phyloP scores from a whole-genome alignment of 306 rosid species.

The Cucurbita maxima region DNA sequence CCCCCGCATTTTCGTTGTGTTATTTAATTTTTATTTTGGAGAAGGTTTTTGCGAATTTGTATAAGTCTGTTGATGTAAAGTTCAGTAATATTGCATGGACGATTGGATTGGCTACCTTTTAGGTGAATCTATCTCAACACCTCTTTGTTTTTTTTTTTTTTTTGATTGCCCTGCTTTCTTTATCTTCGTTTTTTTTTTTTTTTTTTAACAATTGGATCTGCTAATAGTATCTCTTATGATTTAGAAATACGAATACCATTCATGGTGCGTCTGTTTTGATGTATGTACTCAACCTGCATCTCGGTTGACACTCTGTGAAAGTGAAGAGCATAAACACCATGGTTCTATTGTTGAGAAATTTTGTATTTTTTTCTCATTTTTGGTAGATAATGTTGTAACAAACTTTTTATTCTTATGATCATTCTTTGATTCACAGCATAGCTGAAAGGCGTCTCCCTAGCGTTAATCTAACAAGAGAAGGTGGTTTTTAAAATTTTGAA shows the following conservation, averaged over 20 bases:
- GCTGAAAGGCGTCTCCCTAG: constrained; percentile 18
- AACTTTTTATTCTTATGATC: not conserved
- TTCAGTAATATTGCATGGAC: not conserved
- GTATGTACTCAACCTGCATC: not conserved
- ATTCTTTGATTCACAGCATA: not conserved
- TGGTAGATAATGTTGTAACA: not conserved
- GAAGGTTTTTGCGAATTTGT: not conserved
- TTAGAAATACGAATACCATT: not conserved
- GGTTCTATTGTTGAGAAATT: not conserved
- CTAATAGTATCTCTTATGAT: not conserved
- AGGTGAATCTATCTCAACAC: not conserved
- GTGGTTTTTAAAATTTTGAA: constrained; percentile 5
- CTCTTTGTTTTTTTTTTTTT: not conserved
- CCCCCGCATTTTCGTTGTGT: not conserved
- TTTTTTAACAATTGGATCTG: not conserved
- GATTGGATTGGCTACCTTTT: not conserved
- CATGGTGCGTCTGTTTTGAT: not conserved
- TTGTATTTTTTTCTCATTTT: not conserved
- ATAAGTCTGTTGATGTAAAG: not conserved
- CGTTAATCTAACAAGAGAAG: constrained; percentile 8
- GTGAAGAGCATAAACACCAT: not conserved
- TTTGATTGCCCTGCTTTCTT: not conserved
- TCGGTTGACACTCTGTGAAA: not conserved
- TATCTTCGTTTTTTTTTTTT: not conserved
- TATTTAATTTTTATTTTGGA: not conserved